Percentiles rank a stretch among this genome's conserved stretches.
phyloP scores from a whole-genome alignment of 768 basidiomycete genomes.

The Rhodotorula paludigena region DNA sequence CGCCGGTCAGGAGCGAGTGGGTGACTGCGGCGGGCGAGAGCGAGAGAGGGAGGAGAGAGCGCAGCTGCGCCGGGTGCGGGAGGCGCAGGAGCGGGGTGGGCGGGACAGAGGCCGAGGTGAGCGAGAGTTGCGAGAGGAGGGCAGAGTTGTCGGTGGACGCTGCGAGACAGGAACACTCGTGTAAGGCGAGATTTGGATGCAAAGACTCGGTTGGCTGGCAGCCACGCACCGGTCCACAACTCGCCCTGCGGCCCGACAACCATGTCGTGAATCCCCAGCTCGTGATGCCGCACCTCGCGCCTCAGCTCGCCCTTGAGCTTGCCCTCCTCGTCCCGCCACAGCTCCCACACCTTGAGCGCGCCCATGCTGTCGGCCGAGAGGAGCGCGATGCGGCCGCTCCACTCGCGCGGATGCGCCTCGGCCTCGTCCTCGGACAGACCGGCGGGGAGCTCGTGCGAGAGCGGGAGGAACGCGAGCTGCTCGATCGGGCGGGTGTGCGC shows the following conservation, averaged over 20 bases:
- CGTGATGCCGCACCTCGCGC: slow-evolving; percentile 64
- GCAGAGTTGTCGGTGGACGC: slow-evolving; percentile 83
- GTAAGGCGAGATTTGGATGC: too few species aligned
- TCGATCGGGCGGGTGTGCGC: slow-evolving; percentile 85
- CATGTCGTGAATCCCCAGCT: slow-evolving; percentile 77
- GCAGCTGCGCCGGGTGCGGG: slow-evolving; percentile 61
- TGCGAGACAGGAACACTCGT: slow-evolving; percentile 44
- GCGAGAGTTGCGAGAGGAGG: slow-evolving; percentile 58
- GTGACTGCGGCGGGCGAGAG: slow-evolving; percentile 12
- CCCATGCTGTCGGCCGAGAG: slow-evolving; percentile 93
- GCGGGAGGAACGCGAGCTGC: slow-evolving; percentile 58
- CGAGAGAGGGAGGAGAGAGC: slow-evolving; percentile 57
- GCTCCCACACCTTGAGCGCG: slow-evolving; percentile 71
- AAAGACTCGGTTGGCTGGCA: background rate
- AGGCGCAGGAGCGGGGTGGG: slow-evolving; percentile 46
- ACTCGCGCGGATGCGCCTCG: background rate
- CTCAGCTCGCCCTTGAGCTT: slow-evolving; percentile 48
- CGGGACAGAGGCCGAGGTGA: slow-evolving; percentile 42
- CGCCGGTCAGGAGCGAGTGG: slow-evolving; percentile 51
- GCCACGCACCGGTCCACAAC: slow-evolving; percentile 75
- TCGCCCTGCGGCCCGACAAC: slow-evolving; percentile 30
- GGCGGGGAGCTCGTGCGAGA: slow-evolving; percentile 7
- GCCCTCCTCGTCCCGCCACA: slow-evolving; percentile 58
- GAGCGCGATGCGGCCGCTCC: slow-evolving; percentile 48
- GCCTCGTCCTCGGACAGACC: slow-evolving; percentile 44